Evolutionary conservation across 1,284 basidiomycete species (phyloP), one percentile per base, ranked within the genome.

Genomic region (Pterulicium gracile): DNA sequence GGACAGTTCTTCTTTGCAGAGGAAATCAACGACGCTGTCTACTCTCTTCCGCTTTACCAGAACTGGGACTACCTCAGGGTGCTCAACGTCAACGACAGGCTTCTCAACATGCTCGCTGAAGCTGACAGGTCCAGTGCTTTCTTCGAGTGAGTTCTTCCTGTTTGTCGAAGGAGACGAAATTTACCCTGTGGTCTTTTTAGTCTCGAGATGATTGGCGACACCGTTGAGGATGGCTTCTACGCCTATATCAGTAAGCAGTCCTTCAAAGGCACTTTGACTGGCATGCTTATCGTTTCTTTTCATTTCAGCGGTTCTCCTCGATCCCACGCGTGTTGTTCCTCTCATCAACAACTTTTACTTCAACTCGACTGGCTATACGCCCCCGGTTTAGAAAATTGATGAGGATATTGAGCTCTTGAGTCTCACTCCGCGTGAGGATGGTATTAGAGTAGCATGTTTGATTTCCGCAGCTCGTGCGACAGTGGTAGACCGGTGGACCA

Each of bases 1-100:
- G 68, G 67, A 14, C 68, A 69, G 50, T 60, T 69, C 54, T 69
- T 69, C 60, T 66, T 69, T 47, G 59, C 63, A n/a, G 68, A 70
- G 43, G 52, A 50, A n/a, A 61, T 67, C 54, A 68, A 67, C 52
- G 58, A 64, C 50, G 43, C 58, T 49, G 60, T 69, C 44, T 62
- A 57, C 41, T 49, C 49, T 1, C 49, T 51, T 5, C 42, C 44
- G 3, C 59, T 58, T 5, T 64, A 64, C 50, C 54, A 43, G 12
- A 44, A 49, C 17, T 62, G 59, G 45, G 57, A 49, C 1, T 56
- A 58, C 45, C 52, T 22, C 14, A 50, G 61, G 2, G 58, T 55
- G 4, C 45, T 48, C 32, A 63, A 63, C 49, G 42, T 39, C 13
- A 52, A 61, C 18, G 61, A 63, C 46, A 35, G 45, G 19, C 55